Evolutionary conservation across 768 basidiomycete genomes (phyloP).

Genomic region (Tephrocybe sp.): DNA sequence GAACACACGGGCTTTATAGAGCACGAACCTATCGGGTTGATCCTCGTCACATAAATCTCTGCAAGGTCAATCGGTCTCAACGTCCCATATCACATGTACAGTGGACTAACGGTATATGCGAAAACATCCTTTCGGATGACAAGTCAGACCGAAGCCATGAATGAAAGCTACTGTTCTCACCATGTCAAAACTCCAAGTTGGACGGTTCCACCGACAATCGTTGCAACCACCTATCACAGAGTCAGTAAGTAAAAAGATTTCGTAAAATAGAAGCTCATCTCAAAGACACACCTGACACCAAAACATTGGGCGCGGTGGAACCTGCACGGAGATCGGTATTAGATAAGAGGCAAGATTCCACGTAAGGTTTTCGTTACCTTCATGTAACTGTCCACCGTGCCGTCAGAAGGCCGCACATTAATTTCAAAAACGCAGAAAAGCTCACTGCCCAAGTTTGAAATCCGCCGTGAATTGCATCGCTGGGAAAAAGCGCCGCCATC

Average conservation of each 20-base stretch:
- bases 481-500: constrained; percentile 21
- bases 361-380: constrained; percentile 30
- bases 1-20: neutral
- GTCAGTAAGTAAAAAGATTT: neutral
- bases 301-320: constrained; percentile 69
- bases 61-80: neutral
- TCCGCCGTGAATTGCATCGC: constrained; percentile 71
- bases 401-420: neutral
- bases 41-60: constrained; percentile 46
- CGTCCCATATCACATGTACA: neutral
- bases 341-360: neutral
- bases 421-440: neutral
- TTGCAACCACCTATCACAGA: constrained; percentile 47
- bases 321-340: constrained; percentile 24
- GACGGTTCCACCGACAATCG: constrained; percentile 60
- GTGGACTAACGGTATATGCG: constrained; percentile 48
- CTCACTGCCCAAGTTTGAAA: constrained; percentile 77
- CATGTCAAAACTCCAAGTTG: constrained; percentile 69
- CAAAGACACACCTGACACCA: constrained; percentile 51
- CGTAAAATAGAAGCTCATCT: neutral
- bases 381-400: constrained; percentile 41
- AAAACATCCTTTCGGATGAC: constrained; percentile 51
- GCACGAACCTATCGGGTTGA: constrained; percentile 43
- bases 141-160: neutral
- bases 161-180: constrained; percentile 27